Evolutionary conservation across 2,329 filamentous ascomycete genomes (phyloP).

Genomic region (Biscogniauxia mediterranea): DNA sequence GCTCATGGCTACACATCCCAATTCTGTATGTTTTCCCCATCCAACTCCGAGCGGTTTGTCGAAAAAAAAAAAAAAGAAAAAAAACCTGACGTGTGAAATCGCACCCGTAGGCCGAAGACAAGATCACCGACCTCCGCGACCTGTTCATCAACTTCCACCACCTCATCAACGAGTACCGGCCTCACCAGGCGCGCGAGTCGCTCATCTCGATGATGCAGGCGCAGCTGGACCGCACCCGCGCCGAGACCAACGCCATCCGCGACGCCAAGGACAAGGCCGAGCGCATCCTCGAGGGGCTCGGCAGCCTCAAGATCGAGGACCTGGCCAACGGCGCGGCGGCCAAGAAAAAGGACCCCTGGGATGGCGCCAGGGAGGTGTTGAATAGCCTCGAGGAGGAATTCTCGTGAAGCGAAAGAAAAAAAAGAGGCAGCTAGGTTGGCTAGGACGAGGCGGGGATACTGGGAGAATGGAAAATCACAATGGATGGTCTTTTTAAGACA

Average conservation of each 20-base stretch:
- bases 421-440: neutral
- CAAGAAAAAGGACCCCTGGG: constrained; percentile 11
- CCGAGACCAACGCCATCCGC: constrained; percentile 72
- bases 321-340: constrained; percentile 7
- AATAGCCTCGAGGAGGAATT: constrained; percentile 15
- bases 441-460: too few species aligned
- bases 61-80: too few species aligned
- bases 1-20: constrained; percentile 64
- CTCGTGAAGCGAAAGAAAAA: constrained; percentile 6
- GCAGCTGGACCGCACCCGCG: constrained; percentile 66
- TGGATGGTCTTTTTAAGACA: too few species aligned
- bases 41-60: neutral
- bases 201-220: constrained; percentile 59
- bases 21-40: constrained; percentile 39
- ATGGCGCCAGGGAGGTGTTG: constrained; percentile 24
- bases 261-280: constrained; percentile 71
- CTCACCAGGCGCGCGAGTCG: constrained; percentile 74
- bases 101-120: constrained; percentile 56
- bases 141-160: constrained; percentile 91
- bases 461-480: too few species aligned
- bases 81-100: constrained; percentile 9
- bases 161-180: constrained; percentile 76
- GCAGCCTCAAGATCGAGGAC: constrained; percentile 44
- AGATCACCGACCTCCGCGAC: constrained; percentile 75
- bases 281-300: constrained; percentile 68